These are phyloP conservation scores for Rhodotorula sp. DNA, from an alignment of 1,284 basidiomycete species.

Conservation along the genomic window DNA sequence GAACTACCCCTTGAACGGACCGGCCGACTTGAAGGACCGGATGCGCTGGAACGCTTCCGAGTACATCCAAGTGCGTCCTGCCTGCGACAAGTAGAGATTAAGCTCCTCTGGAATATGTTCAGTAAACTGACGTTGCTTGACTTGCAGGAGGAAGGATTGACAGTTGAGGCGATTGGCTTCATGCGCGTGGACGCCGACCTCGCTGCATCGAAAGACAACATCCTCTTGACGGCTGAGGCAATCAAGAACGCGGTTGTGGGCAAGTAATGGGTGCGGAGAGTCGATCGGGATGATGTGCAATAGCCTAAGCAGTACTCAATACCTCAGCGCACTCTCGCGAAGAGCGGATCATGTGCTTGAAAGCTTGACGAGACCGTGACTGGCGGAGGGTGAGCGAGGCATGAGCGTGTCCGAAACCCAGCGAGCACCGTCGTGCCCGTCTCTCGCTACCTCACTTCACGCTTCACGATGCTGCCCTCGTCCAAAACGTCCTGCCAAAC, in stretches of 20 bases:
- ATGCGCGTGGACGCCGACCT: conserved; percentile 19
- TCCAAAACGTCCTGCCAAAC: too few species aligned
- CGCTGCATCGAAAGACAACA: conserved; percentile 16
- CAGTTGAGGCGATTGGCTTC: conserved; percentile 22
- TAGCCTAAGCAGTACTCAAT: not conserved
- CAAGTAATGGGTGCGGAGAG: not conserved
- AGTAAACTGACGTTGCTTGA: not conserved
- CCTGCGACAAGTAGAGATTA: too few species aligned
- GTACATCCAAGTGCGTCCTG: conserved; percentile 11
- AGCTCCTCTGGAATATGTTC: not conserved
- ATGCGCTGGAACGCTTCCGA: conserved; percentile 1
- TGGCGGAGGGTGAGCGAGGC: too few species aligned
- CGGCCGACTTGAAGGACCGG: conserved; percentile 23
- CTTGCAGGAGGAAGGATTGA: conserved; percentile 17
- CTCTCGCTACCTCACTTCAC: too few species aligned
- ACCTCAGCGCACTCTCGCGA: too few species aligned
- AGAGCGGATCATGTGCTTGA: too few species aligned
- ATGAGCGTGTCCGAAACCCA: too few species aligned
- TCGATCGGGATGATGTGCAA: not conserved
- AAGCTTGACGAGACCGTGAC: too few species aligned
- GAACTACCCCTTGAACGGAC: conserved; percentile 8
- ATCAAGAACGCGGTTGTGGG: conserved; percentile 23
- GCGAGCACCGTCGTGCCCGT: too few species aligned
- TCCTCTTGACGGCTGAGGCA: conserved; percentile 13
- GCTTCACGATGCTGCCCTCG: too few species aligned